These are phyloP conservation scores for Fusarium lyarnte DNA, from an alignment of 2,329 filamentous ascomycete genomes.

Conservation along the genomic window DNA sequence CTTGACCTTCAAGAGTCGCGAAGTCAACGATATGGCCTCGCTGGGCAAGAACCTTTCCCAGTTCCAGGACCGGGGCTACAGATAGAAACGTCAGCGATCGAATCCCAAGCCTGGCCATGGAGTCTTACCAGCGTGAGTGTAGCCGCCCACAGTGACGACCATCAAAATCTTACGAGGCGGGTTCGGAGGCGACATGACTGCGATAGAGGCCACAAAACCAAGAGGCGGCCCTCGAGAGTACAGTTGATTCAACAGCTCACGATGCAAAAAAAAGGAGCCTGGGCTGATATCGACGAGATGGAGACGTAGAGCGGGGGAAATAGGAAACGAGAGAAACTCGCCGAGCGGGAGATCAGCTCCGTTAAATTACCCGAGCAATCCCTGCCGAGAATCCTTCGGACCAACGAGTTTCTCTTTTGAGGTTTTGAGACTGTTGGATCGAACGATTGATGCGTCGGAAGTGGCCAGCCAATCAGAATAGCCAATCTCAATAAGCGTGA, in stretches of 20 bases:
- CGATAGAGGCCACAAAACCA: neutral
- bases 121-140: constrained; percentile 45
- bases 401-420: neutral
- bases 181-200: neutral
- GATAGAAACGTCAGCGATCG: neutral
- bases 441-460: neutral
- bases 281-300: neutral
- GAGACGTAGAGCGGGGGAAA: neutral
- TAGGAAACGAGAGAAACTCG: neutral
- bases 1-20: constrained; percentile 49
- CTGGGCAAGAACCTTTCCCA: neutral
- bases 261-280: too few relatives aligned
- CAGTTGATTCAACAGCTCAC: too few relatives aligned
- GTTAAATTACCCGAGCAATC: neutral
- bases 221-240: too few relatives aligned
- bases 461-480: neutral
- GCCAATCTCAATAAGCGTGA: neutral
- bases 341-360: neutral
- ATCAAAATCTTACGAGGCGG: constrained; percentile 42
- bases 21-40: constrained; percentile 48
- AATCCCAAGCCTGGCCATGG: neutral
- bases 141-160: constrained; percentile 47
- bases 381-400: neutral
- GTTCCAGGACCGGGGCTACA: neutral
- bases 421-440: neutral